Base-by-base conservation (phyloP, 768 basidiomycete species). In the Pleurotus ostreatus region DNA sequence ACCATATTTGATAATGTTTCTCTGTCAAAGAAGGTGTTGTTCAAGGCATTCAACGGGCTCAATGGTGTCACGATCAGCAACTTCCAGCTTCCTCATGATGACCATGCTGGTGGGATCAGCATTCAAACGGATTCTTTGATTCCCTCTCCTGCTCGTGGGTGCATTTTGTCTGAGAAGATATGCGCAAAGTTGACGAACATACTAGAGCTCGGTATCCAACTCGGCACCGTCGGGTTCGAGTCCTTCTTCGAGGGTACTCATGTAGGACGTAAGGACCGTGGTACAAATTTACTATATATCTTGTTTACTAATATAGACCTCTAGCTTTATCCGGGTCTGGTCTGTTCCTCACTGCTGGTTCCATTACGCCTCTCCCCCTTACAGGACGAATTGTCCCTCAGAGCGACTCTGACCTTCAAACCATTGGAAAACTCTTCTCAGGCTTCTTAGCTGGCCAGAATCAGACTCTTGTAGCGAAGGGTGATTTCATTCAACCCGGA, bases 21-120 rank as follows among this genome's bases (percentile, higher is more conserved):
- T 0, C 74, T 90, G 37, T 78, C 73, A 46, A 89, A 89, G 68
- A 71, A 75, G 1, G 64, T 89, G 39, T 69, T 80, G 3, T 78
- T 89, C 72, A 84, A 82, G 62, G 88, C 86, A 4, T 89, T 89
- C 68, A 84, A 89, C 57, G 78, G 78, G 26, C 71, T 90, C 5
- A 84, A 85, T 6, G 86, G 86, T 5, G 83, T 88, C 43, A 83
- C 80, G 5, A 86, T 89, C 64, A 81, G 76, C 59, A 84, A 88
- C 69, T 89, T 89, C 73, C 71, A 83, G 63, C 74, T 89, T 55
- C 87, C 87, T 0, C 78, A 78, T 3, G 85, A 89, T 60, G 82
- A 85, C 61, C 77, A 83, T 43, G 79, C 78, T 37, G 87, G 86
- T 55, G 86, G 87, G 25, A 88, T 88, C 57, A 80, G 80, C 51